Evolutionary conservation across 192 early-diverging fungal species (phyloP).

Genomic region (Backusella psychrophila): DNA sequence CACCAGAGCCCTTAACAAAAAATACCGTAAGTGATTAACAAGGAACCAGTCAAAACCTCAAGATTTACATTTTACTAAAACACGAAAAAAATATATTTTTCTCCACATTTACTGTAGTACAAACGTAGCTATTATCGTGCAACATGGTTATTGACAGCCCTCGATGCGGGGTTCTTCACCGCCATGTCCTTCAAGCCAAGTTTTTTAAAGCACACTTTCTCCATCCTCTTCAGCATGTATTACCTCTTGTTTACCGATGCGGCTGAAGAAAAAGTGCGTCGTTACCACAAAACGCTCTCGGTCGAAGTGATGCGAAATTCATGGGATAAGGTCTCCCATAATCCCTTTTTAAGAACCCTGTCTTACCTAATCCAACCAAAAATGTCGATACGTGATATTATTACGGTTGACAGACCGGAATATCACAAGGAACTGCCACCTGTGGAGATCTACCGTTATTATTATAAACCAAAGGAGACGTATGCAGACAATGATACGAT

Average conservation of each 20-base stretch:
- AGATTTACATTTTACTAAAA: neutral
- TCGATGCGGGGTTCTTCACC: constrained; percentile 94
- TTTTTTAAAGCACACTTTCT: constrained; percentile 71
- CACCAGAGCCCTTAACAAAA: constrained; percentile 73
- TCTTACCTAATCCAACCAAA: constrained; percentile 43
- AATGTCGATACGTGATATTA: constrained; percentile 40
- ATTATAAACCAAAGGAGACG: constrained; percentile 40
- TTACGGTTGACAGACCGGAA: constrained; percentile 22
- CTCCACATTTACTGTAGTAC: constrained; percentile 55
- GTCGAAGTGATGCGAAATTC: constrained; percentile 82
- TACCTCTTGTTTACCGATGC: constrained; percentile 85
- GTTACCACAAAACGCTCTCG: constrained; percentile 72
- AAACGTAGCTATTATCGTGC: constrained; percentile 90
- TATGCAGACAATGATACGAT: constrained; percentile 41
- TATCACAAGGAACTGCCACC: constrained; percentile 25
- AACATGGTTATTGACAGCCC: constrained; percentile 82
- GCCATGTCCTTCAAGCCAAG: constrained; percentile 79
- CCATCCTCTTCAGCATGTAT: constrained; percentile 73
- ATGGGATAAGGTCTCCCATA: constrained; percentile 80
- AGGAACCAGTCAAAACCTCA: neutral
- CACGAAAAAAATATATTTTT: neutral
- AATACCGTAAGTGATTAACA: neutral
- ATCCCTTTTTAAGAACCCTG: constrained; percentile 60
- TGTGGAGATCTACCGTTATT: constrained; percentile 53
- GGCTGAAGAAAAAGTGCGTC: constrained; percentile 83